Evolutionary conservation across 179 eudicot genomes (phyloP), one percentile per base, ranked within the genome.

Genomic region (Heliamphora pulchella): DNA sequence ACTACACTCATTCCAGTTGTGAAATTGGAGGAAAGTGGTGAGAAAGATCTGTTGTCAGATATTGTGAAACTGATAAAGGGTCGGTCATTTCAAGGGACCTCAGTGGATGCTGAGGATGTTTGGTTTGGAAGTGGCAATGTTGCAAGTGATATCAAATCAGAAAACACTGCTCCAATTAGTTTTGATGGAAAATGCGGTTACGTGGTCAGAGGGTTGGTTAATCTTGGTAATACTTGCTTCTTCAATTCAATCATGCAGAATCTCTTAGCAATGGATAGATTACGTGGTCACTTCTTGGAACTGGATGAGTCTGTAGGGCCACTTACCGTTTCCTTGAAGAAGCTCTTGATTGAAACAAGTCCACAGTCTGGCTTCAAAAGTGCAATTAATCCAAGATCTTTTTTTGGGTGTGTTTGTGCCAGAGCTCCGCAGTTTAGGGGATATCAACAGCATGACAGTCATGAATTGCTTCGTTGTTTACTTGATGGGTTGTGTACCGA

Each of bases 371-470:
- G 90, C 44, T 61, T 69, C 57, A 90, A 85, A 85, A 83, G 80
- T 82, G 91, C 80, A 54, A 78, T 96, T 67, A 93, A 87, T 77
- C 99, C 99, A 46, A 86, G 80, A 83, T 80, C 98, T 67, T 84
- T 96, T 46, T 90, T 96, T 83, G 93, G 93, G 31, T 82, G 89
- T 85, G 74, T 96, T 66, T 91, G 93, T 83, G 85, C 89, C 7
- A 93, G 86, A 83, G 92, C 98, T 83, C 94, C 98, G 58, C 99
- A 96, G 72, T 96, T 96, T 84, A 90, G 91, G 85, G 99, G 99
- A 78, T 90, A 82, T 82, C 93, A 92, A 76, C 99, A 96, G 83
- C 96, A 93, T 61, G 99, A 96, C 85, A 96, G 99, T 82, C 98
- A 93, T 79, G 99, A 96, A 82, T 82, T 96, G 80, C 96, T 96